These are phyloP conservation scores for Calocera viscosa DNA, from an alignment of 768 basidiomycete genomes.

Conservation along the genomic window DNA sequence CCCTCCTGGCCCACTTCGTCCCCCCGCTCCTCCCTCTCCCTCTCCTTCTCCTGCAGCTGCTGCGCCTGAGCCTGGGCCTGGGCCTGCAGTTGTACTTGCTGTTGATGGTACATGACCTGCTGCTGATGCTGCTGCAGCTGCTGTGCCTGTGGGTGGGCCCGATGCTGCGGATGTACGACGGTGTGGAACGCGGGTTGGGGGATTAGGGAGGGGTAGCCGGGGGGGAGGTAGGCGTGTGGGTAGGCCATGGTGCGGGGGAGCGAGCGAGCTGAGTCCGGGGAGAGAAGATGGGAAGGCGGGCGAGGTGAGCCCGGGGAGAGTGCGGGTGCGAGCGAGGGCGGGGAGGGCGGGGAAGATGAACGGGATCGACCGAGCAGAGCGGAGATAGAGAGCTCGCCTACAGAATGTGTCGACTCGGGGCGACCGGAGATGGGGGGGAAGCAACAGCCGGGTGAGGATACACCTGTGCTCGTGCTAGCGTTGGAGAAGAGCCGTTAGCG, in stretches of 20 bases:
- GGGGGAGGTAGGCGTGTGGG: background rate
- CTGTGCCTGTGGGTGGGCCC: background rate
- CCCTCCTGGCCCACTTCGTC: background rate
- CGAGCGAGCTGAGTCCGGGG: background rate
- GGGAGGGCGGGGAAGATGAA: too few species aligned
- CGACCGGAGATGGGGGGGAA: too few species aligned
- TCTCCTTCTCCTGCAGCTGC: background rate
- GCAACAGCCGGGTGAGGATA: too few species aligned
- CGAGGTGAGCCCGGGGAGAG: background rate
- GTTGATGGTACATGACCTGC: background rate
- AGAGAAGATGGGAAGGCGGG: background rate
- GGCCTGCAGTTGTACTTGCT: background rate
- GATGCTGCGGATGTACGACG: background rate
- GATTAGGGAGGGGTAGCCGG: background rate
- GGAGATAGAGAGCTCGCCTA: too few species aligned
- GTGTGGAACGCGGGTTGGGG: conserved; percentile 1
- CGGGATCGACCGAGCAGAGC: too few species aligned
- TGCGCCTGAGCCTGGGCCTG: background rate
- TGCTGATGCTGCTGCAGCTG: background rate
- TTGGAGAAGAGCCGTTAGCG: too few species aligned
- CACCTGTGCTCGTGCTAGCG: too few species aligned
- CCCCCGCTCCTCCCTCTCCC: background rate
- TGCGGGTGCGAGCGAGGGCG: too few species aligned
- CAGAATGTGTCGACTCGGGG: too few species aligned
- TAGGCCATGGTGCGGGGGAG: background rate